Percentiles rank a stretch among this genome's conserved stretches.
These are phyloP conservation scores for Spinacia oleracea DNA, from an alignment of 179 eudicot species.

Conservation along the genomic window DNA sequence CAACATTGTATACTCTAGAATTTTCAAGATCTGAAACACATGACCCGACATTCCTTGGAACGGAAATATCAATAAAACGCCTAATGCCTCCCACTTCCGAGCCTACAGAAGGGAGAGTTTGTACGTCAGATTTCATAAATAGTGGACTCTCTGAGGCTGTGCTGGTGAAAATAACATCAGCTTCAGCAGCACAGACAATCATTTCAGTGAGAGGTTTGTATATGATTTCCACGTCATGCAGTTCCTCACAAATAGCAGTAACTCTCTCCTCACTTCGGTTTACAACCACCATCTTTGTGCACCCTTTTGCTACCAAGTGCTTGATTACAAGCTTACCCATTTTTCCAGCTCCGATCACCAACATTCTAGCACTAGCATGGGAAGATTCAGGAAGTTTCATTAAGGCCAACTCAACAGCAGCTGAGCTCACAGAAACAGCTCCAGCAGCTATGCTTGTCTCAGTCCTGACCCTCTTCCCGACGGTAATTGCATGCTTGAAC, in stretches of 20 bases:
- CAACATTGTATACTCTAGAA: conserved; percentile 44
- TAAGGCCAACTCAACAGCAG: conserved; percentile 52
- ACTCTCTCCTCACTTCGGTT: conserved; percentile 52
- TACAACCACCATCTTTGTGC: conserved; percentile 50
- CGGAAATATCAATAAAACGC: conserved; percentile 46
- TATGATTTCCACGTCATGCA: conserved; percentile 39
- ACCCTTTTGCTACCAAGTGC: conserved; percentile 51
- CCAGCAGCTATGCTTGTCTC: conserved; percentile 53
- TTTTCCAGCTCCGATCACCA: conserved; percentile 50
- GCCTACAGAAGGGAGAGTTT: conserved; percentile 38
- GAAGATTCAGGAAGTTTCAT: conserved; percentile 46
- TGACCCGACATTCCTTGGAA: conserved; percentile 46
- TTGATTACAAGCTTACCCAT: conserved; percentile 56
- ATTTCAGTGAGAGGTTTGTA: conserved; percentile 46
- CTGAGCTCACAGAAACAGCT: conserved; percentile 55
- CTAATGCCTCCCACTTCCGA: conserved; percentile 44
- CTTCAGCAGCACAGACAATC: conserved; percentile 41
- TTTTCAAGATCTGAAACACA: conserved; percentile 38
- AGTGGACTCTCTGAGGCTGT: conserved; percentile 43
- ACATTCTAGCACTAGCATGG: conserved; percentile 43
- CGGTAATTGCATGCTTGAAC: conserved; percentile 49
- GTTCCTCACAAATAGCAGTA: conserved; percentile 42
- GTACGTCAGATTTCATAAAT: conserved; percentile 40
- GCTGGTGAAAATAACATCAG: conserved; percentile 53
- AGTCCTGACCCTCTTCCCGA: conserved; percentile 41